These are phyloP conservation scores for Solanum paucissectum DNA, from an alignment of 257 asterid species.

Conservation along the genomic window DNA sequence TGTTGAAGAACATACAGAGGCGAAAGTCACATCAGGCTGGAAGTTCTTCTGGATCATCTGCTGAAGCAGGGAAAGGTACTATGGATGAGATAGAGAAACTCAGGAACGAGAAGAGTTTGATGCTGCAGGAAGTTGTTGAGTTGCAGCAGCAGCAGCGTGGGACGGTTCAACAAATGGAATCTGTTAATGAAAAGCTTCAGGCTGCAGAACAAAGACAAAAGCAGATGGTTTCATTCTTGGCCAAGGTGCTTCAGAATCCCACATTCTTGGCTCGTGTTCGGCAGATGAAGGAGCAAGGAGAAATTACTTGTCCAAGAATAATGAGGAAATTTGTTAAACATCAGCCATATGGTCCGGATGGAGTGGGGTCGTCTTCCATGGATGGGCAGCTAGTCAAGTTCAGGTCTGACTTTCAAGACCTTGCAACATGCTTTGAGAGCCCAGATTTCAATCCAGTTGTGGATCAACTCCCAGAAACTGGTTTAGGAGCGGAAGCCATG, in stretches of 20 bases:
- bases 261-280: constrained; percentile 28
- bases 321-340: constrained; percentile 44
- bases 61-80: constrained; percentile 25
- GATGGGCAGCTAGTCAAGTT: constrained; percentile 20
- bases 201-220: constrained; percentile 73
- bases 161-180: constrained; percentile 42
- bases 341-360: constrained; percentile 16
- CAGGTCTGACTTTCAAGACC: constrained; percentile 14
- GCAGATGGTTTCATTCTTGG: constrained; percentile 80
- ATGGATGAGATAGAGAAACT: constrained; percentile 49
- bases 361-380: constrained; percentile 7
- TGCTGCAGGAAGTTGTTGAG: constrained; percentile 65
- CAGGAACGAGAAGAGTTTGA: constrained; percentile 48
- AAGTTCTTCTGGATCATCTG: constrained; percentile 26
- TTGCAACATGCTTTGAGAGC: background rate
- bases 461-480: constrained; percentile 18
- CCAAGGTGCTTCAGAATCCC: constrained; percentile 56
- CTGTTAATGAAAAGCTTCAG: constrained; percentile 56
- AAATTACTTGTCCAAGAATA: constrained; percentile 37
- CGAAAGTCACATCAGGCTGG: constrained; percentile 55
- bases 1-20: constrained; percentile 68
- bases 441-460: constrained; percentile 9
- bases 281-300: constrained; percentile 29
- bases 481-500: constrained; percentile 8
- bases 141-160: constrained; percentile 64